Evolutionary conservation across 495 filamentous ascomycete genomes (phyloP), one percentile per base, ranked within the genome.

Genomic region (Mytilinidion resinicola): DNA sequence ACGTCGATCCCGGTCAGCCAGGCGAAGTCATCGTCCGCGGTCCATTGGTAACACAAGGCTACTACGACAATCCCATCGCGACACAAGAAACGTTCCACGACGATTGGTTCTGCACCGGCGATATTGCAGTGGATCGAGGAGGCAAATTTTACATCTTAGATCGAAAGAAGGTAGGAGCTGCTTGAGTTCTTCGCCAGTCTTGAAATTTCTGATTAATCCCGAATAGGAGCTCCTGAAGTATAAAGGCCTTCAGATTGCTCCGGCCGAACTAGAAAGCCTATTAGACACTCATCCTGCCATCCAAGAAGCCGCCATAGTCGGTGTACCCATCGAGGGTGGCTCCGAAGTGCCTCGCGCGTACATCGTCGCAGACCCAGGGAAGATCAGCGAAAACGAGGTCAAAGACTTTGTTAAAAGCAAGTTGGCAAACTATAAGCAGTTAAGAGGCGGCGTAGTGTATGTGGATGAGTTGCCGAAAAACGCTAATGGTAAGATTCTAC

Each of bases 141-240:
- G 21, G 17, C 15, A 70, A 81, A 35, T 84, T 87, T 69, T 82
- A 85, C 65, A 82, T 95, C 21, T 82, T 95, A 17, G 90, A 93
- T 67, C 82, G 90, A 19, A 82, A 86, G 61, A 85, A 55, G 12
- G 51, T 51, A 25, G 30, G 48, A 7, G 4, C 41, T n/a, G 41
- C 17, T n/a, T 19, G 41, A 43, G 2, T 43, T 21, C 19, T 25
- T 9, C 39, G 7, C 25, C 6, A 6, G 25, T 30, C 6, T 30
- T 2, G 6, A 30, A 30, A 1, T 14, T 7, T 6, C 42, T 46
- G 14, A 46, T n/a, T 17, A 20, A 46, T 9, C n/a, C 1, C 1
- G 20, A 17, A 17, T 12, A 85, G 67, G 67, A 68, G 49, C 60
- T 70, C 30, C 59, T 70, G 56, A 68, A 72, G 87, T 93, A 46